Evolutionary conservation across 2,329 filamentous ascomycete genomes (phyloP), one percentile per base, ranked within the genome.

Genomic region (Pseudofabraea citricarpa): DNA sequence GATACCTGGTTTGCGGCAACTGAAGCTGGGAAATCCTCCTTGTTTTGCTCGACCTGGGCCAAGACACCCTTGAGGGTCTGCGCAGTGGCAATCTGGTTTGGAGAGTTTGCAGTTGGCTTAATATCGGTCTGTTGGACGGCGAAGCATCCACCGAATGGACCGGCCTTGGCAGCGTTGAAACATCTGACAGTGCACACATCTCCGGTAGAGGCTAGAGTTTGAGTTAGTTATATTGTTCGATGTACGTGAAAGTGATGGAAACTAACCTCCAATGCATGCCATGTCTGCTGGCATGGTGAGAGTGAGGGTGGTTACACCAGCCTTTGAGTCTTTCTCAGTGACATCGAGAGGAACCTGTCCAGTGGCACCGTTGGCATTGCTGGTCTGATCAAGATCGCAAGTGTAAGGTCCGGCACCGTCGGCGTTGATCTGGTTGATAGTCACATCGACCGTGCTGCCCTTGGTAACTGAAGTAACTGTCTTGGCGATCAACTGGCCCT

Each of bases 1-100:
- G 61, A 61, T 35, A 59, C 60, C 38, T 60, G 54, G 45, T 63
- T 64, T 10, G 62, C 61, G 1, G 56, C 56, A 33, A 64, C 58
- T 20, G 61, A 61, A 36, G 53, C 59, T 18, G 57, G 53, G 8
- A 64, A 53, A 42, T 64, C 61, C 33, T 63, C 55, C 43, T 62
- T 45, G 45, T 64, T 63, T 44, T 63, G 59, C 45, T 58, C 49
- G 27, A 64, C 58, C 50, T 64, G 61, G 33, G 57, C 55, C 5
- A 49, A 47, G 41, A 64, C 59, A 33, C 56, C 57, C 24, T 54
- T 40, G n/a, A 62, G 57, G 4, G 57, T 62, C 45, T 62, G 59
- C 16, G 60, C 55, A 15, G 62, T 64, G 18, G 54, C 42, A 47
- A 64, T 57, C 38, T 18, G 33, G 6, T 32, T 15, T 1, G 31